Percentiles rank a stretch among this genome's conserved stretches.
These are phyloP conservation scores for Thraustochytrium sp. DNA, from an alignment of 352 stramenopile species.

Conservation along the genomic window DNA sequence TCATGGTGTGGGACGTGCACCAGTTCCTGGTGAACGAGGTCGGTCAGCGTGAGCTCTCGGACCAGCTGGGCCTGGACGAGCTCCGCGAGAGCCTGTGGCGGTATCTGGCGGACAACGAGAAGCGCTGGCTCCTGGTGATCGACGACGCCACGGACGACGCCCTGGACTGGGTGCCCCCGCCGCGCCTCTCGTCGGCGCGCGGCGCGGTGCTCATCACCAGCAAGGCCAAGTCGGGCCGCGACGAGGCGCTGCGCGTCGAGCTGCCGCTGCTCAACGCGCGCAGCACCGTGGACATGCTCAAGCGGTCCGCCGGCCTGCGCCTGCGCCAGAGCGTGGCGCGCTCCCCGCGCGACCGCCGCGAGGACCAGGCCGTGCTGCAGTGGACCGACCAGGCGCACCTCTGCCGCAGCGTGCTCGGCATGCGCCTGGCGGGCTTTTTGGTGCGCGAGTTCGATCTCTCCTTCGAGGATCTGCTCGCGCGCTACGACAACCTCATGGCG, in stretches of 20 bases:
- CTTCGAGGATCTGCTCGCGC: background rate
- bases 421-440: background rate
- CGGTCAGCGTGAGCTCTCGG: background rate
- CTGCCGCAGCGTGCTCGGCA: conserved; percentile 6
- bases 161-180: background rate
- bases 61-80: background rate
- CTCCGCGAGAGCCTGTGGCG: conserved; percentile 16
- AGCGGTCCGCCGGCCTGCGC: background rate
- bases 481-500: background rate
- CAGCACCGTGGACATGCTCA: background rate
- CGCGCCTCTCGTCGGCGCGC: background rate
- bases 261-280: conserved; percentile 1
- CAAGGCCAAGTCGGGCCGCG: conserved; percentile 28
- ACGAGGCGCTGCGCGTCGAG: conserved; percentile 25
- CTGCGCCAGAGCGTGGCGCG: background rate
- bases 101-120: background rate
- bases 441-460: background rate
- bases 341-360: background rate
- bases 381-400: background rate
- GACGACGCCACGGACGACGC: conserved; percentile 23
- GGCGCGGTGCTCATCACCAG: conserved; percentile 21
- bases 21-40: conserved; percentile 6
- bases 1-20: conserved; percentile 17
- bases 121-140: conserved; percentile 37
- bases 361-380: background rate